Conservation (phyloP, 345 rosid species). For the Aethionema arabicum region DNA sequence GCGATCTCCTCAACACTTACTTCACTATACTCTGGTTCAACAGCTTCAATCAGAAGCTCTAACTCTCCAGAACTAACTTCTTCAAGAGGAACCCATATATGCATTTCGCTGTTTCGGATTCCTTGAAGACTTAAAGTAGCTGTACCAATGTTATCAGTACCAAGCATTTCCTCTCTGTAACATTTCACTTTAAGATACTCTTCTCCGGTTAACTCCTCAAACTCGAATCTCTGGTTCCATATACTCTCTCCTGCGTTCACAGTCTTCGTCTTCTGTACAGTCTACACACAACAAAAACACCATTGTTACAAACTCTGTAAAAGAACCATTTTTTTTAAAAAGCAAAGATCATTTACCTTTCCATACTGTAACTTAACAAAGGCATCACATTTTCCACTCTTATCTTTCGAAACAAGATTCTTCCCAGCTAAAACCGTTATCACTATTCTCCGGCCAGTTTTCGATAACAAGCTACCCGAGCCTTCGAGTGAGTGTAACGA, state of each 20-base stretch:
- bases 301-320: no score
- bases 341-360: conserved; percentile 49
- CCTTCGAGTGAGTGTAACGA: conserved; percentile 51
- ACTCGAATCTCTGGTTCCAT: conserved; percentile 83
- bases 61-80: conserved; percentile 87
- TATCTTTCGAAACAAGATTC: conserved; percentile 61
- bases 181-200: conserved; percentile 82
- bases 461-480: conserved; percentile 52
- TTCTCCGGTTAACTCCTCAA: conserved; percentile 81
- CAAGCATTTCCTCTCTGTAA: conserved; percentile 68
- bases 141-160: conserved; percentile 76
- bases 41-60: conserved; percentile 77
- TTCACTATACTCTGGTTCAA: conserved; percentile 51
- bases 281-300: conserved; percentile 39
- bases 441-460: conserved; percentile 73
- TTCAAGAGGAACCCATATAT: conserved; percentile 91
- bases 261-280: conserved; percentile 61
- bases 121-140: conserved; percentile 91
- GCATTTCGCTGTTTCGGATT: conserved; percentile 58
- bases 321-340: no score
- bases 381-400: conserved; percentile 67
- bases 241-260: conserved; percentile 47
- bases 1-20: conserved; percentile 49
- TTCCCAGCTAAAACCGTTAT: conserved; percentile 63
- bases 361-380: conserved; percentile 88